Percentiles rank a stretch among this genome's conserved stretches.
Evolutionary conservation across 2,329 filamentous ascomycete genomes (phyloP).

Genomic region (Arthrobotrys sinensis): DNA sequence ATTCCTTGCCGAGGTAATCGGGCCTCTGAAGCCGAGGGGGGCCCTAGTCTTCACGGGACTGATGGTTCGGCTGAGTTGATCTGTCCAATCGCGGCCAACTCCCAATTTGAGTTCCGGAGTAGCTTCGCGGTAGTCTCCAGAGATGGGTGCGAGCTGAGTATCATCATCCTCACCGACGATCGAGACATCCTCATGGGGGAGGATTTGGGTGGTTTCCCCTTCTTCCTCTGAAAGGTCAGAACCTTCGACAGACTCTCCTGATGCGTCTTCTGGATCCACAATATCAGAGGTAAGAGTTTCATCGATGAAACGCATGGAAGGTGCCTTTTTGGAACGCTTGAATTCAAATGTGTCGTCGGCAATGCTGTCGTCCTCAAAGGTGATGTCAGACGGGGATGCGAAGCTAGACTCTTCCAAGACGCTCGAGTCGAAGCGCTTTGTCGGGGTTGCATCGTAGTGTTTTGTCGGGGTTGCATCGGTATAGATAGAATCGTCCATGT

Average conservation of each 20-base stretch:
- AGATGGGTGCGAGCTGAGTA: slow-evolving; percentile 65
- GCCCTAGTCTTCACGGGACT: slow-evolving; percentile 81
- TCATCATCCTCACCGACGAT: slow-evolving; percentile 76
- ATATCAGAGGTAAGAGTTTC: slow-evolving; percentile 70
- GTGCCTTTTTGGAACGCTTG: slow-evolving; percentile 67
- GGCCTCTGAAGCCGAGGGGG: slow-evolving; percentile 54
- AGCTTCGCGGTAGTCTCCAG: slow-evolving; percentile 71
- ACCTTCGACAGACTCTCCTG: slow-evolving; percentile 50
- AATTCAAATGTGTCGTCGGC: slow-evolving; percentile 74
- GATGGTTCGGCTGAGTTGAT: slow-evolving; percentile 92
- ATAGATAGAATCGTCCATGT: slow-evolving; percentile 55
- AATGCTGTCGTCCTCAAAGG: slow-evolving; percentile 60
- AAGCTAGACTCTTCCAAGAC: slow-evolving; percentile 54
- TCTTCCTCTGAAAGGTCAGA: slow-evolving; percentile 57
- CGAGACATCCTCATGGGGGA: slow-evolving; percentile 72
- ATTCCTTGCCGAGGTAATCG: slow-evolving; percentile 39
- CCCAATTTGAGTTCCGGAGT: slow-evolving; percentile 69
- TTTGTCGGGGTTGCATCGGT: slow-evolving; percentile 61
- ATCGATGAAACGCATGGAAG: slow-evolving; percentile 71
- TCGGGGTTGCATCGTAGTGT: slow-evolving; percentile 61
- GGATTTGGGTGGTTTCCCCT: slow-evolving; percentile 55
- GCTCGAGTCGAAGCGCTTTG: slow-evolving; percentile 62
- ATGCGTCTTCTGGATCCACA: slow-evolving; percentile 66
- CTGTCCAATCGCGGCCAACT: slow-evolving; percentile 88
- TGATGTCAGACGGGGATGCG: slow-evolving; percentile 64